Conservation (phyloP, 164 flowering plant genomes). For the Macadamia tetraphylla region DNA sequence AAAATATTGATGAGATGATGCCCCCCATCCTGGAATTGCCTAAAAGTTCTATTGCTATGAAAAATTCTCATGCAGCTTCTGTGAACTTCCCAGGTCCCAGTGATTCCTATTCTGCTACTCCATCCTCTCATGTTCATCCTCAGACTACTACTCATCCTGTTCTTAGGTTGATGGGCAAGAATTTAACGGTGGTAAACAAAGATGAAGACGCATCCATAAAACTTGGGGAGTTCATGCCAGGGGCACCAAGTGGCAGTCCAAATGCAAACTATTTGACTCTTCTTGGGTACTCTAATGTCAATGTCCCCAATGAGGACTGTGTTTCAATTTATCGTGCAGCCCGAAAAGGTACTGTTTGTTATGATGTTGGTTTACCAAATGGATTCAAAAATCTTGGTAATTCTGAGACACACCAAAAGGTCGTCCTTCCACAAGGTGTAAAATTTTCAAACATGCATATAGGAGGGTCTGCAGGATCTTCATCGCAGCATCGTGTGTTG, state of each 20-base stretch:
- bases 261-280: constrained; percentile 15
- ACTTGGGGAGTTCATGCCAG: constrained; percentile 11
- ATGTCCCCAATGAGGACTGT: constrained; percentile 16
- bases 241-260: constrained; percentile 10
- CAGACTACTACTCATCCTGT: constrained; percentile 47
- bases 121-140: constrained; percentile 24
- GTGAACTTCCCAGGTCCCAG: constrained; percentile 20
- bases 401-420: constrained; percentile 14
- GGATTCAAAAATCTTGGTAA: constrained; percentile 14
- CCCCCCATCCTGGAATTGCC: constrained; percentile 22
- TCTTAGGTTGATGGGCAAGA: constrained; percentile 88
- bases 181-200: constrained; percentile 70
- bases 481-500: constrained; percentile 15
- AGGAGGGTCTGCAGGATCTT: constrained; percentile 12
- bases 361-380: constrained; percentile 19
- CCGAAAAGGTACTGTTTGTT: constrained; percentile 25
- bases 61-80: constrained; percentile 19
- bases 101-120: constrained; percentile 34
- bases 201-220: constrained; percentile 43
- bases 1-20: constrained; percentile 17
- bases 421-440: constrained; percentile 5
- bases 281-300: constrained; percentile 19
- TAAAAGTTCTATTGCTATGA: constrained; percentile 14
- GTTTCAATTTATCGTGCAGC: constrained; percentile 13
- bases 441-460: constrained; percentile 15